Conservation (phyloP, 2,329 filamentous ascomycete species). For the Diaporthe humulicola region DNA sequence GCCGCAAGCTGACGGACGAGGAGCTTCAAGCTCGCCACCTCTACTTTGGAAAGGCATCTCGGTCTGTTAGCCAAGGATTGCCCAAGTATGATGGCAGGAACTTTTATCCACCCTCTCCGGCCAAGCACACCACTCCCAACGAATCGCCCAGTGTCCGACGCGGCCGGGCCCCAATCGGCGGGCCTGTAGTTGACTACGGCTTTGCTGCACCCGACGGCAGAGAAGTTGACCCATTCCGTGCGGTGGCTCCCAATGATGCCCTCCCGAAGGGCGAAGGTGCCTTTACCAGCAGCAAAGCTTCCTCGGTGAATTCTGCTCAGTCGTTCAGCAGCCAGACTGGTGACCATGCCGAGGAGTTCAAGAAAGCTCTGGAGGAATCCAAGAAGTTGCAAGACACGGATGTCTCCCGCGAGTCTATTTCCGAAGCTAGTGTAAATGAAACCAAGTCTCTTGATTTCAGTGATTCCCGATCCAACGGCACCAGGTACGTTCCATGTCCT, state of each 20-base stretch:
- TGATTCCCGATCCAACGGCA: slow-evolving; percentile 37
- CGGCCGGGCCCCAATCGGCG: slow-evolving; percentile 31
- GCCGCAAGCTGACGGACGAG: slow-evolving; percentile 68
- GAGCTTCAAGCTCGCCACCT: slow-evolving; percentile 70
- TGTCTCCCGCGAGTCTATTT: slow-evolving; percentile 30
- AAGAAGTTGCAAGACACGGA: slow-evolving; percentile 2
- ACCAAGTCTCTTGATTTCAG: slow-evolving; percentile 38
- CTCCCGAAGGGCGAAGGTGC: neutral
- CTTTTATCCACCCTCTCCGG: slow-evolving; percentile 71
- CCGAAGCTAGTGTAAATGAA: slow-evolving; percentile 35
- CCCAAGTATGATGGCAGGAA: slow-evolving; percentile 76
- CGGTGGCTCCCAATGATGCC: slow-evolving; percentile 1
- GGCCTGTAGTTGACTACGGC: slow-evolving; percentile 40
- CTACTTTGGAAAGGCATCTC: slow-evolving; percentile 71
- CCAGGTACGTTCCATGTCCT: slow-evolving; percentile 31
- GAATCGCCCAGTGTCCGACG: slow-evolving; percentile 34
- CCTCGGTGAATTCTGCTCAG: slow-evolving; percentile 37
- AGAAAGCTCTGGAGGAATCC: slow-evolving; percentile 37
- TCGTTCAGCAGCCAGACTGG: slow-evolving; percentile 45
- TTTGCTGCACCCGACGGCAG: slow-evolving; percentile 21
- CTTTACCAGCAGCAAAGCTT: slow-evolving; percentile 14
- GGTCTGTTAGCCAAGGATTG: slow-evolving; percentile 63
- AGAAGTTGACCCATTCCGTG: slow-evolving; percentile 35
- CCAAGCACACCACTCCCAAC: slow-evolving; percentile 50
- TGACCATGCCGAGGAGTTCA: slow-evolving; percentile 40